Evolutionary conservation across 805 yeast genomes (phyloP), one percentile per base, ranked within the genome.

Genomic region (Candida palmyrensis): DNA sequence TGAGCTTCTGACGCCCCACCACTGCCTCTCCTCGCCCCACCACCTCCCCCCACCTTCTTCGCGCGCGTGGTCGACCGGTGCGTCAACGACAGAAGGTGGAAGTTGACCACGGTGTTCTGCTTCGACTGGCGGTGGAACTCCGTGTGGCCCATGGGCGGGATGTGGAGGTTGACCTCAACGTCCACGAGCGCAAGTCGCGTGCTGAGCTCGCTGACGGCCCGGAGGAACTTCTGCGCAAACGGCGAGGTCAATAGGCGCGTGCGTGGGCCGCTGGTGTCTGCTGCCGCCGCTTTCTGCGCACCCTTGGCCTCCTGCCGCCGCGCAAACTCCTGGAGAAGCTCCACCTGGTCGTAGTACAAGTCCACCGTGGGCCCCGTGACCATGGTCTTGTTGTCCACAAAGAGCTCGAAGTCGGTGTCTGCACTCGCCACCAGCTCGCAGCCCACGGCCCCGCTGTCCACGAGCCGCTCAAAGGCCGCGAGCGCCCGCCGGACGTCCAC

Each of bases 341-440:
- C 53, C 11, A 61, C 33, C 38, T 66, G 71, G 38, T 66, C 71
- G 23, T 58, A 57, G 37, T 57, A 66, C 18, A 64, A 37, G 36
- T 57, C 58, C 18, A 66, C 32, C 3, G 51, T 50, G 3, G 71
- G 70, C 28, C 51, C 51, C 1, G 68, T 56, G 16, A 66, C 32
- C 15, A 47, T 53, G 19, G 59, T 37, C 4, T 38, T 41, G 18
- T 21, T 22, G 14, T 26, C 25, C 23, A 21, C 9, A 9, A 11
- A 37, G 11, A 21, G 23, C 23, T 9, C 10, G 10, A 9, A 9
- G 11, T 21, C 23, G 10, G 10, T 9, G 23, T 21, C 23, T 11
- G 9, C 23, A 11, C 23, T 11, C 10, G 10, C 23, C 11, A 9
- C 10, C 23, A 21, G 11, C 10, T 9, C 23, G 11, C 23, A 21